Conservation (phyloP, 2,329 filamentous ascomycete species). For the Clonostachys chloroleuca region DNA sequence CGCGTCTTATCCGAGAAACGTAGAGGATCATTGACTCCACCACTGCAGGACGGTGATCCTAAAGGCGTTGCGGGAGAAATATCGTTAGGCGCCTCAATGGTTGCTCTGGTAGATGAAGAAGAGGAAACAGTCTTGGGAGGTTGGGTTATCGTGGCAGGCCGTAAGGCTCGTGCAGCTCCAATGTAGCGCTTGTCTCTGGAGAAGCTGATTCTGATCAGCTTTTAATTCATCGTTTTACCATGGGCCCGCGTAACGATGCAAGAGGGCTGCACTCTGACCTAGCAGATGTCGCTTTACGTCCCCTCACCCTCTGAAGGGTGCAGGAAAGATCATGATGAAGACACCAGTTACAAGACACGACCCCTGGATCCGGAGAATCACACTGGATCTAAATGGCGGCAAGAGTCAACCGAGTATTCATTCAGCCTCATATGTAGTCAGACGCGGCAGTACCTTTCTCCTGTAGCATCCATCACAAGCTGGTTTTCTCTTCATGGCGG, state of each 20-base stretch:
- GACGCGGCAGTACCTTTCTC: conserved; percentile 1
- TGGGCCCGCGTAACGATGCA: not conserved
- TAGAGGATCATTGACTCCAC: too few species aligned
- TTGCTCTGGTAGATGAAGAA: too few species aligned
- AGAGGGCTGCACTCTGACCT: too few species aligned
- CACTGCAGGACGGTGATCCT: too few species aligned
- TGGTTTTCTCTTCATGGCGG: not conserved
- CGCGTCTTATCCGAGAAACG: too few species aligned
- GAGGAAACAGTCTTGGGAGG: too few species aligned
- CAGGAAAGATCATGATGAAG: conserved; percentile 3
- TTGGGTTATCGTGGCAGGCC: too few species aligned
- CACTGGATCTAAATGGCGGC: conserved; percentile 2
- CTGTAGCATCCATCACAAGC: conserved; percentile 4
- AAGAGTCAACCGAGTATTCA: too few species aligned
- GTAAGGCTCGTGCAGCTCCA: not conserved
- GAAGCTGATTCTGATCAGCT: too few species aligned
- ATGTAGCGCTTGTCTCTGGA: not conserved
- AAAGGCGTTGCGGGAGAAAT: too few species aligned
- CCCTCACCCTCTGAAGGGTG: conserved; percentile 1
- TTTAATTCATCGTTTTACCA: not conserved
- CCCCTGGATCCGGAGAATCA: not conserved
- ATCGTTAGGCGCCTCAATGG: too few species aligned
- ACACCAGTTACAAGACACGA: conserved; percentile 4
- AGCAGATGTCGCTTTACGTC: not conserved
- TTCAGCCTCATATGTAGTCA: too few species aligned